phyloP scores from a whole-genome alignment of 306 rosid genomes.

The Begonia peltatifolia region DNA sequence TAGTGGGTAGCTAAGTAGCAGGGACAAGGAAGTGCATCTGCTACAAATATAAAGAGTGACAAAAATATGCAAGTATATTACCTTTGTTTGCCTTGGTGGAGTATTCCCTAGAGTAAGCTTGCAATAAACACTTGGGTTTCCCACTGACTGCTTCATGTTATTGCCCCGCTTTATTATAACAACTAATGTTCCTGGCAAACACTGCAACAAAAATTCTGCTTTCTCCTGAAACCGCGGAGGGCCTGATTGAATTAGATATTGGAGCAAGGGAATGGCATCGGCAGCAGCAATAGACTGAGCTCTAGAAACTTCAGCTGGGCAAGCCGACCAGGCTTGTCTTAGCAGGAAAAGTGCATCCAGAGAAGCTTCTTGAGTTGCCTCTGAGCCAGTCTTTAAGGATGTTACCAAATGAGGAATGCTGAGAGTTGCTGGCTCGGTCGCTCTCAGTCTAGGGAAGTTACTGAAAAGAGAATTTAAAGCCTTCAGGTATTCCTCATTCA shows the following conservation, averaged over 20 bases:
- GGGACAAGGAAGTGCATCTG: no score
- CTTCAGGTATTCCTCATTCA: slow-evolving; percentile 88
- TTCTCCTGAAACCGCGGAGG: slow-evolving; percentile 98
- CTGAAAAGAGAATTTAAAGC: slow-evolving; percentile 85
- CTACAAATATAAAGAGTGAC: no score
- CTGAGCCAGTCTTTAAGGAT: slow-evolving; percentile 85
- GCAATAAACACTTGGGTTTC: slow-evolving; percentile 91
- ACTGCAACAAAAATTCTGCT: slow-evolving; percentile 88
- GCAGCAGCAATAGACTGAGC: slow-evolving; percentile 98
- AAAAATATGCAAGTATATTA: slow-evolving; percentile 10
- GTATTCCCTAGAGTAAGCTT: slow-evolving; percentile 83
- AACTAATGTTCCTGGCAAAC: slow-evolving; percentile 89
- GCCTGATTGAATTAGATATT: slow-evolving; percentile 90
- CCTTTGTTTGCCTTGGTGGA: slow-evolving; percentile 85
- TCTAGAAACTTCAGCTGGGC: slow-evolving; percentile 94
- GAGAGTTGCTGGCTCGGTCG: slow-evolving; percentile 93
- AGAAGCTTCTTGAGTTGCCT: slow-evolving; percentile 97
- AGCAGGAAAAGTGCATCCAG: slow-evolving; percentile 90
- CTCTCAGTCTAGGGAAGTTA: slow-evolving; percentile 98
- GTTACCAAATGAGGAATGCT: slow-evolving; percentile 97
- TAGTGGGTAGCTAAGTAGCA: no score
- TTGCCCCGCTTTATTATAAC: slow-evolving; percentile 85
- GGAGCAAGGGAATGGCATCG: slow-evolving; percentile 92
- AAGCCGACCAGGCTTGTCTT: slow-evolving; percentile 99
- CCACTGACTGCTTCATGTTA: slow-evolving; percentile 97